Conservation (phyloP, 78 protist genomes). For the Dictyostelium intermedium region DNA sequence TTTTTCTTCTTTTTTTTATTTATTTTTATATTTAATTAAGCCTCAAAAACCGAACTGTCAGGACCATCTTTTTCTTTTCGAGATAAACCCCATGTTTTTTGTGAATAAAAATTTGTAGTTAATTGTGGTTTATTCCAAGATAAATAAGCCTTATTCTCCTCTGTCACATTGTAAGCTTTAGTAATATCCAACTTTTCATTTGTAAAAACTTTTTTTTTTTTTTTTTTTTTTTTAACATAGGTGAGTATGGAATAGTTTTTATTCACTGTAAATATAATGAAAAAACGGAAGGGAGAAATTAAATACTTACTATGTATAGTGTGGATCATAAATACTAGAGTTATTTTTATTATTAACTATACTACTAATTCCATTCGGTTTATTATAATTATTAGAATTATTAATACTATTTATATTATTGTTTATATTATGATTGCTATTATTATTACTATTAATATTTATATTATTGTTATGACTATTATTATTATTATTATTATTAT, state of each 20-base stretch:
- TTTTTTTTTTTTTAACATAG: too few relatives aligned
- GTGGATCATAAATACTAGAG: not conserved
- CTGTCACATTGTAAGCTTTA: not conserved
- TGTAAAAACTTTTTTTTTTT: not conserved
- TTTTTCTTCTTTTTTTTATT: not conserved
- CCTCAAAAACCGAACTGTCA: not conserved
- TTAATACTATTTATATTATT: not conserved
- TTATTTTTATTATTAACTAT: not conserved
- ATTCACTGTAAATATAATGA: too few relatives aligned
- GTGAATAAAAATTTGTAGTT: not conserved
- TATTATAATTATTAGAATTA: not conserved
- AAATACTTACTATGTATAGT: not conserved
- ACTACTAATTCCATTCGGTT: not conserved
- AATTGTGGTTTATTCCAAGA: not conserved
- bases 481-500: not conserved
- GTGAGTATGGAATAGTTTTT: not conserved
- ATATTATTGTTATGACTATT: not conserved
- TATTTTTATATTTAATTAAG: not conserved
- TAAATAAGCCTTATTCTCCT: not conserved
- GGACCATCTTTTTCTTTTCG: not conserved
- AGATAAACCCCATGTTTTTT: not conserved
- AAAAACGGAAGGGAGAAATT: not conserved
- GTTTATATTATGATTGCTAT: not conserved
- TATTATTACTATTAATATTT: not conserved
- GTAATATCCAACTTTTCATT: constrained; percentile 7